phyloP scores from a whole-genome alignment of 352 stramenopile genomes.

The Bremia lactucae region DNA sequence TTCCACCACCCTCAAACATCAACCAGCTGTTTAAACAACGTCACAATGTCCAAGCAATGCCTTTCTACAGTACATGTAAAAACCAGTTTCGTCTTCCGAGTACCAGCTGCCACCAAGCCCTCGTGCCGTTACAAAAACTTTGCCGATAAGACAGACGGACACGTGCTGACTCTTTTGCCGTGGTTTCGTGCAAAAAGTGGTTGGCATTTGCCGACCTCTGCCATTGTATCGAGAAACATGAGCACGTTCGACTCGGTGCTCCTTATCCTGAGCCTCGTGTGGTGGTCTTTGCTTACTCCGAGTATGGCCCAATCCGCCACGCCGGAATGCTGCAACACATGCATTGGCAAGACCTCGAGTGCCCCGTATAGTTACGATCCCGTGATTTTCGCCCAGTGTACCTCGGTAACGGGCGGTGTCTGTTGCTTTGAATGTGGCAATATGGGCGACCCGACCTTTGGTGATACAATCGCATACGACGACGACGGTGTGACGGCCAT shows the following conservation, averaged over 20 bases:
- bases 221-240: conserved; percentile 7
- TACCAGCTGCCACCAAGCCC: too few relatives aligned
- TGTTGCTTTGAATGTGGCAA: conserved; percentile 65
- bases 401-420: conserved; percentile 31
- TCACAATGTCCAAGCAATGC: too few relatives aligned
- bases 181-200: too few relatives aligned
- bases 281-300: background rate
- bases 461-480: conserved; percentile 22
- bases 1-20: too few relatives aligned
- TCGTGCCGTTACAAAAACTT: too few relatives aligned
- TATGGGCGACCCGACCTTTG: conserved; percentile 26
- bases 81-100: too few relatives aligned
- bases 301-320: conserved; percentile 5
- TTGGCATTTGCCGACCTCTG: too few relatives aligned
- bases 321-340: conserved; percentile 46
- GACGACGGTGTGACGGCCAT: conserved; percentile 42
- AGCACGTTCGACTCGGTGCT: background rate
- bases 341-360: conserved; percentile 56
- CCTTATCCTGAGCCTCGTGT: background rate
- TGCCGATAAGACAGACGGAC: too few relatives aligned
- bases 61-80: too few relatives aligned
- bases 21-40: too few relatives aligned
- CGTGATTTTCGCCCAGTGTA: conserved; percentile 43
- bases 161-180: too few relatives aligned
- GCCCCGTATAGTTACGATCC: conserved; percentile 57